Percentiles rank a stretch among this genome's conserved stretches.
Conservation (phyloP, 768 basidiomycete species). For the Mrakia frigida region DNA sequence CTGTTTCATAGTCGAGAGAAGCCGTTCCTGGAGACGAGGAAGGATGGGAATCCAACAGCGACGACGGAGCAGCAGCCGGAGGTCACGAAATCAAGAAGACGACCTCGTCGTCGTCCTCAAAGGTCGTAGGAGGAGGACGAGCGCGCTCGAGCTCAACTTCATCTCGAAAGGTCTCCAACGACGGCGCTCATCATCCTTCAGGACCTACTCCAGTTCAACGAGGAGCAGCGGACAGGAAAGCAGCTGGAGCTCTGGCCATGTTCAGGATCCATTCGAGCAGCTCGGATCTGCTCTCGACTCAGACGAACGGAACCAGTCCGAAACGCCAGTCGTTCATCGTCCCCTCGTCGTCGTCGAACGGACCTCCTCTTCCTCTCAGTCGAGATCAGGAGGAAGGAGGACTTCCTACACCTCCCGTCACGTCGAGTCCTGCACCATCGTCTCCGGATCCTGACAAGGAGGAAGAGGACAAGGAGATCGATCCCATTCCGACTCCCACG, state of each 20-base stretch:
- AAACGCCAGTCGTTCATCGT: background rate
- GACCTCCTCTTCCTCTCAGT: background rate
- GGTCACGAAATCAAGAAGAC: conserved; percentile 1
- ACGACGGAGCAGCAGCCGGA: background rate
- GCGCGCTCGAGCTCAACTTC: conserved; percentile 1
- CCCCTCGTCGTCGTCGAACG: background rate
- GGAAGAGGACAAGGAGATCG: background rate
- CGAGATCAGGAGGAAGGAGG: background rate
- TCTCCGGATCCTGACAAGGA: background rate
- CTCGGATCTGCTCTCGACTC: conserved; percentile 9
- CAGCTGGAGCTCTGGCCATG: conserved; percentile 3
- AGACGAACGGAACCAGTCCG: conserved; percentile 12
- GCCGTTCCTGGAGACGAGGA: conserved; percentile 20
- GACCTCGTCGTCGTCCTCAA: background rate
- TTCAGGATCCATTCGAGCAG: conserved; percentile 25
- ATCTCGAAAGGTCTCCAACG: background rate
- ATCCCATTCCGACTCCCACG: background rate
- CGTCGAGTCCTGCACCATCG: background rate
- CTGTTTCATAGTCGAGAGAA: background rate
- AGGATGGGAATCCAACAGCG: conserved; percentile 23
- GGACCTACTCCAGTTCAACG: background rate
- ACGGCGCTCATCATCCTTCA: background rate
- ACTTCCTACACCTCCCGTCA: background rate
- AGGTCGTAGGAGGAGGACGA: background rate
- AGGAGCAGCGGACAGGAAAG: background rate